A percentile compares a stretch with the other conserved stretches of the same genome.
Evolutionary conservation across 2,329 filamentous ascomycete genomes (phyloP).

Genomic region (Helicocarpus griseus): DNA sequence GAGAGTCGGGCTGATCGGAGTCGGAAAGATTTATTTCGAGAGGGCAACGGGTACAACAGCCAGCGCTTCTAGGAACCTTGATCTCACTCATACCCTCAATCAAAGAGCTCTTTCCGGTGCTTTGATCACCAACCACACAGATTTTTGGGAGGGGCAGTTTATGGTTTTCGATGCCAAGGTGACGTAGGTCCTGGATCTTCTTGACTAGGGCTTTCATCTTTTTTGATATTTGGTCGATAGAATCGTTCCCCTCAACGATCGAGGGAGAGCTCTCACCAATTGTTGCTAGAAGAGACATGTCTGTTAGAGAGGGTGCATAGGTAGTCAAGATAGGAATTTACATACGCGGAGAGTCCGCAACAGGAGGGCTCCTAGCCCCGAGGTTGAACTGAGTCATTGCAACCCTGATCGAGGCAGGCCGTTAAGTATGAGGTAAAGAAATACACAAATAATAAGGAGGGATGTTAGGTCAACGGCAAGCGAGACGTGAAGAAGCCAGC

Average conservation of each 20-base stretch:
- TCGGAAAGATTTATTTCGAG: slow-evolving; percentile 65
- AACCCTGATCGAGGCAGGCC: too few relatives aligned
- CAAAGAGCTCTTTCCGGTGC: slow-evolving; percentile 66
- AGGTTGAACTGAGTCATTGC: too few relatives aligned
- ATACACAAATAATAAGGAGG: too few relatives aligned
- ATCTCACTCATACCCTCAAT: slow-evolving; percentile 57
- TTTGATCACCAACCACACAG: slow-evolving; percentile 77
- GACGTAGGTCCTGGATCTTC: slow-evolving; percentile 51
- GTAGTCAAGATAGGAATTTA: neutral
- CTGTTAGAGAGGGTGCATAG: neutral
- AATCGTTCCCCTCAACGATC: slow-evolving; percentile 6
- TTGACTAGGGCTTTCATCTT: slow-evolving; percentile 30
- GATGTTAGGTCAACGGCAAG: neutral
- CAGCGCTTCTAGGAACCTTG: slow-evolving; percentile 58
- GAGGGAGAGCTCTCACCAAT: slow-evolving; percentile 5
- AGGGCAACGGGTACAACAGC: slow-evolving; percentile 71
- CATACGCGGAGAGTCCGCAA: neutral
- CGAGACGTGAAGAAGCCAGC: too few relatives aligned
- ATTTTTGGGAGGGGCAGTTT: slow-evolving; percentile 63
- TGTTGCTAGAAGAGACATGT: slow-evolving; percentile 3
- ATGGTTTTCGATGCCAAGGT: slow-evolving; percentile 61
- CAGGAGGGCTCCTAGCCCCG: neutral
- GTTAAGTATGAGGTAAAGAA: too few relatives aligned
- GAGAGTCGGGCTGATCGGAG: slow-evolving; percentile 32
- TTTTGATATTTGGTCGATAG: slow-evolving; percentile 21